These are phyloP conservation scores for Fomitopsis schrenkii DNA, from an alignment of 1,284 basidiomycete genomes.

Conservation along the genomic window DNA sequence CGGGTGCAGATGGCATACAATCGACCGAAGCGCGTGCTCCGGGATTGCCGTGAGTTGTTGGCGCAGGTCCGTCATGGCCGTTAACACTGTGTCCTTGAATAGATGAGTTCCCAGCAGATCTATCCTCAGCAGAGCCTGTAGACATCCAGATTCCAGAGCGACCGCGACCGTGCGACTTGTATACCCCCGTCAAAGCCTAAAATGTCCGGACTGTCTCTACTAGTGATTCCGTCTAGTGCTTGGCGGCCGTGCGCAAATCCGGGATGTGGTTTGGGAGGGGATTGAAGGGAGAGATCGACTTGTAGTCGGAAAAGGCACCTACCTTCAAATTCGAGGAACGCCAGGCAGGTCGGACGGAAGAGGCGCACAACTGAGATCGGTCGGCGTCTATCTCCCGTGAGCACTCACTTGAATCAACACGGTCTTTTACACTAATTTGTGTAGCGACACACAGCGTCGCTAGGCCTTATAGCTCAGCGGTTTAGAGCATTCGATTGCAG, in stretches of 20 bases:
- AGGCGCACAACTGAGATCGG: not conserved
- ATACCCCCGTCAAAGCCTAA: not conserved
- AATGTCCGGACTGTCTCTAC: not conserved
- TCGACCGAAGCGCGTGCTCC: not conserved
- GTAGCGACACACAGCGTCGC: too few relatives aligned
- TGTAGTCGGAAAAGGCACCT: not conserved
- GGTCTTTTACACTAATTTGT: too few relatives aligned
- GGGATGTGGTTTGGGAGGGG: not conserved
- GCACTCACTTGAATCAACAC: too few relatives aligned
- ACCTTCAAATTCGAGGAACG: not conserved
- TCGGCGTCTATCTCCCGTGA: not conserved
- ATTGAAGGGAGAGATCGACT: too few relatives aligned
- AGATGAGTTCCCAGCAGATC: not conserved
- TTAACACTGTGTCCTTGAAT: not conserved
- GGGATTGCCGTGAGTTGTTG: not conserved
- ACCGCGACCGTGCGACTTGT: not conserved
- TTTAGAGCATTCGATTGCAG: constrained; percentile 2
- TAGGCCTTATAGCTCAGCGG: constrained; percentile 1
- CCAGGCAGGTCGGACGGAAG: not conserved
- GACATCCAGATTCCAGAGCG: not conserved
- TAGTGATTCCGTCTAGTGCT: not conserved
- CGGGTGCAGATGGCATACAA: constrained; percentile 13
- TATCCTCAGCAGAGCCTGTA: not conserved
- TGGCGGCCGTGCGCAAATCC: too few relatives aligned
- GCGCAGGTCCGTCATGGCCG: not conserved